Evolutionary conservation across 2,329 filamentous ascomycete species (phyloP), one percentile per base, ranked within the genome.

Genomic region (Sarocladium brachiariae): DNA sequence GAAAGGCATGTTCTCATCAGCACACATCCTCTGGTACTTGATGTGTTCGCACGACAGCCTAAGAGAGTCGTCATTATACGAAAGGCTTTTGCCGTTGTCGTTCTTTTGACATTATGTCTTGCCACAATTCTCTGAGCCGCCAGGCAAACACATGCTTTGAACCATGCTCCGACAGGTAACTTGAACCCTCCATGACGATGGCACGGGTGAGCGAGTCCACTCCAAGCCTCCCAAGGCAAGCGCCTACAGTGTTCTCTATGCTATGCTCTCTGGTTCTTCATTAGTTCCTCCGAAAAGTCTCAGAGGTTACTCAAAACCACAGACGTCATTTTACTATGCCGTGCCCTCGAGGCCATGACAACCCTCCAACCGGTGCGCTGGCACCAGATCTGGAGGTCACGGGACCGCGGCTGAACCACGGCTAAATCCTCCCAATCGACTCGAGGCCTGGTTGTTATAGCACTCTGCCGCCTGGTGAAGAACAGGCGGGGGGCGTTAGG

Each of bases 321-420:
- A 9, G 10, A 13, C 24, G 10, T 7, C 43, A 31, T 23, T 9
- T n/a, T 25, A 11, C n/a, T n/a, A 30, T 10, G 43, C 43, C 25
- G 19, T 21, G 25, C 18, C 16, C 13, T 19, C 21, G 43, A 33
- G 24, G 43, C 43, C 43, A 47, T 45, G 21, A 30, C 27, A 7
- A 7, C 7, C 24, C 43, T 33, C 25, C 19, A 4, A 30, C 14
- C 10, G 21, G 21, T 24, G 43, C 43, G 30, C 39, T 24, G 33
- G 27, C 25, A 19, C 16, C 21, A 3, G 43, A 6, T 18, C 27
- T n/a, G n/a, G n/a, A 33, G 16, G 27, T 47, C 43, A 47, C 43
- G 43, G 24, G 43, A 33, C 27, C 11, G 4, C 43, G 43, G 43
- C 8, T 47, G n/a, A 47, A 47, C 43, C 14, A 19, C 43, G 43